A percentile compares a stretch with the other conserved stretches of the same genome.
Conservation (phyloP, 2,329 filamentous ascomycete genomes). For the Colletotrichum sansevieriae region DNA sequence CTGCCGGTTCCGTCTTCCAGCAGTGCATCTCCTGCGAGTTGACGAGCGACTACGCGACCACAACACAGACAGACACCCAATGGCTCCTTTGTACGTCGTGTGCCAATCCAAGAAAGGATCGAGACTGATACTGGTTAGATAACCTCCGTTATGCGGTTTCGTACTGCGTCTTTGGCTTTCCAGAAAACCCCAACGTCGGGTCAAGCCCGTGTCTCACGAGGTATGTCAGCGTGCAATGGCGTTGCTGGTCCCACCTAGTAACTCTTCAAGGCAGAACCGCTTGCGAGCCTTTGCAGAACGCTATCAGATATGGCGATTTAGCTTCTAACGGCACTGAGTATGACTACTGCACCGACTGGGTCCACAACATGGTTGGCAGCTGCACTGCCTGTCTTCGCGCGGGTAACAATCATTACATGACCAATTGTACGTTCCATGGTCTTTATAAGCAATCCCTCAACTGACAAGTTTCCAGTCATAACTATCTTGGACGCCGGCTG, state of each 20-base stretch:
- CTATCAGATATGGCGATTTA: slow-evolving; percentile 64
- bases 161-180: slow-evolving; percentile 67
- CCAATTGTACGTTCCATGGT: slow-evolving; percentile 62
- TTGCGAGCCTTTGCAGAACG: slow-evolving; percentile 62
- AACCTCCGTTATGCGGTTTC: slow-evolving; percentile 69
- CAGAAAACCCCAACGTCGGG: slow-evolving; percentile 55
- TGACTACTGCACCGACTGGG: slow-evolving; percentile 68
- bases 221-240: slow-evolving; percentile 52
- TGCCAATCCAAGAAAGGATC: background rate
- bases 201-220: slow-evolving; percentile 65
- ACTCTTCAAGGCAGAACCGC: slow-evolving; percentile 57
- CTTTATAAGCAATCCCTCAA: background rate
- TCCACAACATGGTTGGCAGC: slow-evolving; percentile 52
- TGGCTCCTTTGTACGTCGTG: slow-evolving; percentile 66
- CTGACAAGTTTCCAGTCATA: slow-evolving; percentile 53
- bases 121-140: slow-evolving; percentile 54
- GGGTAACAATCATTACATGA: slow-evolving; percentile 56
- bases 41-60: slow-evolving; percentile 59
- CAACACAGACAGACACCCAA: slow-evolving; percentile 65
- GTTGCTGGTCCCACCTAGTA: background rate
- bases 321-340: slow-evolving; percentile 59
- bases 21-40: slow-evolving; percentile 66
- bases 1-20: slow-evolving; percentile 63
- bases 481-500: slow-evolving; percentile 69
- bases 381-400: slow-evolving; percentile 63